A percentile compares a stretch with the other conserved stretches of the same genome.
Conservation (phyloP, 2,329 filamentous ascomycete species). For the Didymella glomerata region DNA sequence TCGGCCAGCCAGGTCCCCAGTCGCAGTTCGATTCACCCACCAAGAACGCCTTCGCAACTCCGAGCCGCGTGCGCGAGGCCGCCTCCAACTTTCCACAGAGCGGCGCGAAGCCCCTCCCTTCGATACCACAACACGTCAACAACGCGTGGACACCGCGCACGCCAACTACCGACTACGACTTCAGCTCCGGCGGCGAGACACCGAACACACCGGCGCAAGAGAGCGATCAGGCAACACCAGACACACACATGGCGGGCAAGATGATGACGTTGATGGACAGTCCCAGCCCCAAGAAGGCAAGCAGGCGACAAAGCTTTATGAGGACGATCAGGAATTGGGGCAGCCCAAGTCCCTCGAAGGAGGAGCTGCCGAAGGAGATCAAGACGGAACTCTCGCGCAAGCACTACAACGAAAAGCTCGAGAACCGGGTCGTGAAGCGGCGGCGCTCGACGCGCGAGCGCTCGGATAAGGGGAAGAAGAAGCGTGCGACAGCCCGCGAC, state of each 20-base stretch:
- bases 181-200: slow-evolving; percentile 60
- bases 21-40: slow-evolving; percentile 56
- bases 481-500: slow-evolving; percentile 26
- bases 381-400: slow-evolving; percentile 44
- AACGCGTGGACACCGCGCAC: slow-evolving; percentile 49
- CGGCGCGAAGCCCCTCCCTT: slow-evolving; percentile 51
- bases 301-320: slow-evolving; percentile 44
- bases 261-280: slow-evolving; percentile 41
- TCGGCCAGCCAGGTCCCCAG: slow-evolving; percentile 39
- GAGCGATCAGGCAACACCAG: slow-evolving; percentile 55
- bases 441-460: slow-evolving; percentile 31
- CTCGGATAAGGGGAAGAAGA: slow-evolving; percentile 35
- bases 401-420: slow-evolving; percentile 49
- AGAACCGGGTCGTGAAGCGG: slow-evolving; percentile 51
- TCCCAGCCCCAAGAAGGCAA: slow-evolving; percentile 46
- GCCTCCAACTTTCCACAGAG: slow-evolving; percentile 58
- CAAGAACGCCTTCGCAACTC: slow-evolving; percentile 54
- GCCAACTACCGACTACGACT: slow-evolving; percentile 50
- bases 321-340: slow-evolving; percentile 32
- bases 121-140: slow-evolving; percentile 44
- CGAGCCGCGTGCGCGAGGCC: slow-evolving; percentile 57
- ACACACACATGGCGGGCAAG: slow-evolving; percentile 43
- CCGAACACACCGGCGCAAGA: slow-evolving; percentile 57
- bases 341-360: slow-evolving; percentile 52
- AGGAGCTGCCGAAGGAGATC: slow-evolving; percentile 43